Conservation (phyloP, 2,329 filamentous ascomycete genomes). For the Cordyceps fumosorosea region DNA sequence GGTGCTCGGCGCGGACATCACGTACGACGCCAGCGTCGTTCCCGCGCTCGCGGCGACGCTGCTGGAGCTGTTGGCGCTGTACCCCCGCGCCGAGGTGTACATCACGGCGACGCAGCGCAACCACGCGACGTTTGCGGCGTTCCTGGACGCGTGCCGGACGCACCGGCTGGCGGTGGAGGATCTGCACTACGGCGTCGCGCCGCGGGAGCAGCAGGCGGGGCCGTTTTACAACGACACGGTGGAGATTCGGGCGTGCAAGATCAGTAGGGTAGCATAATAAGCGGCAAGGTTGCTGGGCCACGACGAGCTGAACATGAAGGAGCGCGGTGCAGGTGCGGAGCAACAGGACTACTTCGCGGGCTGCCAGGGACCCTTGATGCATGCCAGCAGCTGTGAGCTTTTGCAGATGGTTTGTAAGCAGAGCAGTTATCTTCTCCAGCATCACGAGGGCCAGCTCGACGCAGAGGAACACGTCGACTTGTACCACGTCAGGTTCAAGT, state of each 20-base stretch:
- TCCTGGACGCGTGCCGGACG: constrained; percentile 51
- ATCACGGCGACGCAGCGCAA: constrained; percentile 69
- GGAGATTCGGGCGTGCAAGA: constrained; percentile 48
- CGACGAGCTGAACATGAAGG: neutral
- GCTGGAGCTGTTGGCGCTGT: constrained; percentile 51
- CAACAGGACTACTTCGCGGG: too few species aligned
- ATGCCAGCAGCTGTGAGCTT: neutral
- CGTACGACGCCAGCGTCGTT: constrained; percentile 62
- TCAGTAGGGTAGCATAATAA: neutral
- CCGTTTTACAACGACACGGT: constrained; percentile 59
- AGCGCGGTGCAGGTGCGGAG: neutral
- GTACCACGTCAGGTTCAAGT: neutral
- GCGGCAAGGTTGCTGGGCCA: neutral
- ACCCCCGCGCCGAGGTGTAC: constrained; percentile 51
- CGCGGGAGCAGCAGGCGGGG: constrained; percentile 42
- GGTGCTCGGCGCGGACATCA: constrained; percentile 71
- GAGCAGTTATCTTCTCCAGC: neutral
- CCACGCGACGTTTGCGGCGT: constrained; percentile 58
- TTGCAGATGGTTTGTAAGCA: neutral
- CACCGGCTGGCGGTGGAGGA: constrained; percentile 37
- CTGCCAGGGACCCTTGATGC: neutral
- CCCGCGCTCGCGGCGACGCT: constrained; percentile 60
- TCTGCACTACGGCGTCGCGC: constrained; percentile 35
- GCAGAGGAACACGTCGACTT: neutral
- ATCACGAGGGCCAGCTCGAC: neutral